phyloP scores from a whole-genome alignment of 2,329 filamentous ascomycete species.

The Fusarium tanahbumbuense region DNA sequence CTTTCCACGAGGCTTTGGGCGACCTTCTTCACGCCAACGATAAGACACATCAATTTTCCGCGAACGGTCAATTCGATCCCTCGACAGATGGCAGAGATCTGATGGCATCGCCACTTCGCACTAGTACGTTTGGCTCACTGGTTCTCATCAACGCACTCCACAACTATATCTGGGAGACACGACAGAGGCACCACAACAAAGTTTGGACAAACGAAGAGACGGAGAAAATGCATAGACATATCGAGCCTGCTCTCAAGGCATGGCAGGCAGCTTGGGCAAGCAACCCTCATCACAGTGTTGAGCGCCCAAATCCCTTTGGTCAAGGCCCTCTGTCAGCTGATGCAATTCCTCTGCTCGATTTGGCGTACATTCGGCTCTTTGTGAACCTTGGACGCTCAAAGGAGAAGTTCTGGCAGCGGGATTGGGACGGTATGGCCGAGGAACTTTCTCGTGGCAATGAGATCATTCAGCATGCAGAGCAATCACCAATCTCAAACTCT shows the following conservation, averaged over 20 bases:
- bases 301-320: slow-evolving; percentile 86
- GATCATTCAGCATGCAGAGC: slow-evolving; percentile 77
- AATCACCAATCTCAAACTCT: slow-evolving; percentile 64
- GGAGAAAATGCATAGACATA: slow-evolving; percentile 94
- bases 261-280: slow-evolving; percentile 95
- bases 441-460: slow-evolving; percentile 84
- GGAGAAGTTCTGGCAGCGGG: slow-evolving; percentile 92
- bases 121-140: slow-evolving; percentile 92
- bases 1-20: slow-evolving; percentile 85
- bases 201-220: slow-evolving; percentile 93
- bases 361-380: slow-evolving; percentile 92
- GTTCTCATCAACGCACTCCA: slow-evolving; percentile 94
- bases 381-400: slow-evolving; percentile 93
- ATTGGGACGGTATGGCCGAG: slow-evolving; percentile 91
- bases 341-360: slow-evolving; percentile 88
- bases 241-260: slow-evolving; percentile 91
- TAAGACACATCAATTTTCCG: slow-evolving; percentile 62
- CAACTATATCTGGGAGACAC: slow-evolving; percentile 98
- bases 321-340: slow-evolving; percentile 87
- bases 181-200: slow-evolving; percentile 87
- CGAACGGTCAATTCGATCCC: slow-evolving; percentile 33
- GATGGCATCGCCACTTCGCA: slow-evolving; percentile 73
- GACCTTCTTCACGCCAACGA: slow-evolving; percentile 83
- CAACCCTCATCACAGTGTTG: slow-evolving; percentile 84
- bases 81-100: slow-evolving; percentile 53